phyloP scores from a whole-genome alignment of 2,329 filamentous ascomycete genomes.

The Scytalidium sp. region DNA sequence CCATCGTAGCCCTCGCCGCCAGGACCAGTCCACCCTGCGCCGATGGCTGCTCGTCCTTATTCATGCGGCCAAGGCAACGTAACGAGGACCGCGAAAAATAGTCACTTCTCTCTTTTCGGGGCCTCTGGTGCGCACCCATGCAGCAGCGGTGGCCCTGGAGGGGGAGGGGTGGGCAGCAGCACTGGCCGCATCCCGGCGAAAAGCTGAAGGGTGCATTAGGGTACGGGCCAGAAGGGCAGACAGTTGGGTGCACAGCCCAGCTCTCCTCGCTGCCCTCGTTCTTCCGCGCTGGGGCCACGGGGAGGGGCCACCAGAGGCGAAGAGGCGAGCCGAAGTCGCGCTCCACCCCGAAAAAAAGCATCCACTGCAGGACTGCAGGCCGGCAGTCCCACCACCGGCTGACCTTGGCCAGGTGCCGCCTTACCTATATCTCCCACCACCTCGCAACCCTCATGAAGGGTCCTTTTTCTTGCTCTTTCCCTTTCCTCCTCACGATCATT shows the following conservation, averaged over 20 bases:
- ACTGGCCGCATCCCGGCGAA: not conserved
- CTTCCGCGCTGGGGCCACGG: not conserved
- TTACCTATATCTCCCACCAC: slow-evolving; percentile 16
- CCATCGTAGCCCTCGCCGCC: not conserved
- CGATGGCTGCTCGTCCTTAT: not conserved
- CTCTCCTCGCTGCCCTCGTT: not conserved
- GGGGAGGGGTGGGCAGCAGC: slow-evolving; percentile 12
- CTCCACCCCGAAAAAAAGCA: not conserved
- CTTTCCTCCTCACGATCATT: slow-evolving; percentile 53
- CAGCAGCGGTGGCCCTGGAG: too few species aligned
- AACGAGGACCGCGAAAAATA: not conserved
- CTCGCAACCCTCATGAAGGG: slow-evolving; percentile 8
- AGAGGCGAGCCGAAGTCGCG: not conserved
- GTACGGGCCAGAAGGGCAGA: not conserved
- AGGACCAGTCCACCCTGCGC: not conserved
- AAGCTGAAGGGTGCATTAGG: not conserved
- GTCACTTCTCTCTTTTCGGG: not conserved
- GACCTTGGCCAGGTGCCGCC: slow-evolving; percentile 9
- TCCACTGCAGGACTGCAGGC: too few species aligned
- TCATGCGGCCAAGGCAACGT: not conserved
- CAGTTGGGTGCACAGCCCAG: not conserved
- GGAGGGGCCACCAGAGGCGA: too few species aligned
- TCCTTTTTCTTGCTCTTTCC: slow-evolving; percentile 33
- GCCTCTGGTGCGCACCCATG: not conserved
- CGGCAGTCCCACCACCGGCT: slow-evolving; percentile 1